Evolutionary conservation across 2,329 filamentous ascomycete species (phyloP), one percentile per base, ranked within the genome.

Genomic region (Apiospora phragmitis): DNA sequence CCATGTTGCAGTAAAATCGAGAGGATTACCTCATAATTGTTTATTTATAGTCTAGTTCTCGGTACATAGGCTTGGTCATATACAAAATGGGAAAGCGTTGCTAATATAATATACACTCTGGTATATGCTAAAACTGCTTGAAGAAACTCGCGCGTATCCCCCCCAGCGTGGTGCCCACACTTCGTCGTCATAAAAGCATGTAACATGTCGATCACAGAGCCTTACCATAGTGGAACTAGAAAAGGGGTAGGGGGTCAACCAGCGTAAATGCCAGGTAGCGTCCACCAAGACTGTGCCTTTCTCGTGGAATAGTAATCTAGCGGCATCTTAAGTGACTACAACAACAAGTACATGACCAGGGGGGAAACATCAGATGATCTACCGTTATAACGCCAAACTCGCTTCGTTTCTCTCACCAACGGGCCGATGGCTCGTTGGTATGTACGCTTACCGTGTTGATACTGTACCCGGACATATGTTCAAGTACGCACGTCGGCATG

Each of bases 1-100:
- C 91, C 68, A 98, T 98, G 95, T 86, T 98, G 84, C 93, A 93
- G 83, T 97, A 90, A 78, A 67, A 11, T 21, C 21, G 18, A 21
- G 18, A 21, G 32, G 35, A 66, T 43, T 18, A 67, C 14, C 4
- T 29, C 18, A 4, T 26, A 43, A 21, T 26, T 42, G 38, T 43
- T 67, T 43, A 12, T 45, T 26, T 45, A 18, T 18, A 21, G 38
- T 67, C 26, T 18, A 18, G 38, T 32, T 67, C 14, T 43, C 26
- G 65, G 24, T 42, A 21, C 14, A 59, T n/a, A 24, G 18, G 9
- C 55, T n/a, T n/a, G 55, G 55, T n/a, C 51, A 35, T 32, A 62
- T 38, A 62, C n/a, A 32, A 62, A 62, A 38, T 24, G 21, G 55
- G 32, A 62, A 62, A 62, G 29, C 29, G 32, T 24, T 38, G 21